phyloP scores from a whole-genome alignment of 176 grass and related monocot species.

The Pharus latifolius region DNA sequence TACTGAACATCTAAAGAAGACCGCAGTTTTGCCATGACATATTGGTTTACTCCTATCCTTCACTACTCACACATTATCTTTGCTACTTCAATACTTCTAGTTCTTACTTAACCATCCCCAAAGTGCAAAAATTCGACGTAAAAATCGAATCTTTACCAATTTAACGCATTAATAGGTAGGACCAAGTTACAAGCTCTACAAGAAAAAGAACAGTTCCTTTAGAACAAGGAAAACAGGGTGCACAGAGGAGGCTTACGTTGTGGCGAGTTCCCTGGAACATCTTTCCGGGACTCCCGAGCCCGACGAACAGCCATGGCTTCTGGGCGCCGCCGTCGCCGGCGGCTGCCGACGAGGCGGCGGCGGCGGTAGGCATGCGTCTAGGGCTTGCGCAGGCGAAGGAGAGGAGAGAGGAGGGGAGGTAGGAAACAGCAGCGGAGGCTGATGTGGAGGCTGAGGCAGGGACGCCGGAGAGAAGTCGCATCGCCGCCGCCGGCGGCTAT shows the following conservation, averaged over 20 bases:
- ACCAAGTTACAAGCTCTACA: neutral
- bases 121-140: neutral
- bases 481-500: neutral
- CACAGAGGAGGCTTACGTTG: constrained; percentile 34
- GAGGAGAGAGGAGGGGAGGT: neutral
- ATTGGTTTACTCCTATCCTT: too few species aligned
- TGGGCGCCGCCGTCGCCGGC: neutral
- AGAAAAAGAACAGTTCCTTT: neutral
- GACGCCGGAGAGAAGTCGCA: neutral
- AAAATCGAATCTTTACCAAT: neutral
- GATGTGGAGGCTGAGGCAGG: too few species aligned
- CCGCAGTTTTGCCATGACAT: too few species aligned
- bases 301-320: constrained; percentile 68
- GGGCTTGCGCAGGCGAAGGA: neutral
- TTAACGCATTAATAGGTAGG: neutral
- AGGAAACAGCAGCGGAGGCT: too few species aligned
- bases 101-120: neutral
- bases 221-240: neutral
- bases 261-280: constrained; percentile 62
- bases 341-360: neutral
- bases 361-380: constrained; percentile 11
- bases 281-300: constrained; percentile 63
- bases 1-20: too few species aligned
- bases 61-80: neutral
- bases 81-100: neutral